phyloP scores from a whole-genome alignment of 208 protist species.

The Acanthamoeba castellanii region DNA sequence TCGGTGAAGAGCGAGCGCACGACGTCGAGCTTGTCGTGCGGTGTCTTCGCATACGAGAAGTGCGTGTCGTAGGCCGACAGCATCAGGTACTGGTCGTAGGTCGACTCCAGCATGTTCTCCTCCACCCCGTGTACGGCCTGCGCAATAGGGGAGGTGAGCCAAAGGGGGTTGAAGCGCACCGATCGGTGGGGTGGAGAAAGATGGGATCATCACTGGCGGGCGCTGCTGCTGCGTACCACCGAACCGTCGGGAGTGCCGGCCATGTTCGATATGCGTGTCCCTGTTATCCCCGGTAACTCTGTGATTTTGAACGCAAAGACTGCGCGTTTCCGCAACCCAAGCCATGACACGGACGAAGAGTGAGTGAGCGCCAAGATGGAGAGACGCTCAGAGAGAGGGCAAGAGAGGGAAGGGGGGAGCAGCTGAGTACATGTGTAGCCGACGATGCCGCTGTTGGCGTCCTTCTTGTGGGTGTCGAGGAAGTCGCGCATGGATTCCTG shows the following conservation, averaged over 20 bases:
- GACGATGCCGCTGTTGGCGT: background rate
- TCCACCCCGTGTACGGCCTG: slow-evolving; percentile 82
- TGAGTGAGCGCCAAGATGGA: too few species aligned
- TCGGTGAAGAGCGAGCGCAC: slow-evolving; percentile 69
- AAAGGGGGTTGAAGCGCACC: background rate
- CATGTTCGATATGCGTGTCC: background rate
- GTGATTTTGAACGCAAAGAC: background rate
- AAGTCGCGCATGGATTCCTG: slow-evolving; percentile 51
- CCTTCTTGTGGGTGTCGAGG: slow-evolving; percentile 67
- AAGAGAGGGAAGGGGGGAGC: background rate
- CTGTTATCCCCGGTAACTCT: slow-evolving; percentile 3
- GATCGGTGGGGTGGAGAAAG: background rate
- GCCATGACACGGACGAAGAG: too few species aligned
- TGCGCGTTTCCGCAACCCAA: background rate
- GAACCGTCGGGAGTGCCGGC: slow-evolving; percentile 17
- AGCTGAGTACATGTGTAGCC: slow-evolving; percentile 44
- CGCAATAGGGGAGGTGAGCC: background rate
- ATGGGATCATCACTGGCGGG: too few species aligned
- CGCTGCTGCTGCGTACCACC: background rate
- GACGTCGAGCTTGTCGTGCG: slow-evolving; percentile 67
- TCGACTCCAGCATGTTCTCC: slow-evolving; percentile 74
- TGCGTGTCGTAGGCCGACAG: slow-evolving; percentile 3
- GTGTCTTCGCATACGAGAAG: slow-evolving; percentile 67
- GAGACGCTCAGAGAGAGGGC: background rate
- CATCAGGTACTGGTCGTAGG: slow-evolving; percentile 82